A percentile compares a stretch with the other conserved stretches of the same genome.
phyloP scores from a whole-genome alignment of 1,284 basidiomycete species.

The Cryptococcus maquisensis region DNA sequence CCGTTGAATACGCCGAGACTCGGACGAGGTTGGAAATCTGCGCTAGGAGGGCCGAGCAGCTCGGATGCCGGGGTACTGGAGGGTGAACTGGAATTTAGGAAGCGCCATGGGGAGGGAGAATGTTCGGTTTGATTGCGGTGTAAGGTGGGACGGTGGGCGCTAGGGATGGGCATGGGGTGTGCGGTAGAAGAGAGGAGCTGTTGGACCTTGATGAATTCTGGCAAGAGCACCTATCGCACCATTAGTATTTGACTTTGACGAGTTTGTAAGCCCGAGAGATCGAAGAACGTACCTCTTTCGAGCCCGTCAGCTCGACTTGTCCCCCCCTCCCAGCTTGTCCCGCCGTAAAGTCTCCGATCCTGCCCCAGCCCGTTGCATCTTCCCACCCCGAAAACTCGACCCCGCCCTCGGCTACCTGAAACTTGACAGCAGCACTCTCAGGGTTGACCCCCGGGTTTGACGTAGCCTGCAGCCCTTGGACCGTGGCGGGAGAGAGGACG shows the following conservation, averaged over 20 bases:
- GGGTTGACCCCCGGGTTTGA: conserved; percentile 10
- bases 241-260: neutral
- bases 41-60: neutral
- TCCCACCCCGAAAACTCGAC: conserved; percentile 3
- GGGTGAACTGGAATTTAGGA: neutral
- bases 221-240: conserved; percentile 3
- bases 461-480: conserved; percentile 10
- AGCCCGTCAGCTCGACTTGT: conserved; percentile 27
- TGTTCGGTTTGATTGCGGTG: too few species aligned
- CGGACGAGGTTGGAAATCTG: neutral
- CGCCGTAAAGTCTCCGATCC: conserved; percentile 28
- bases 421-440: conserved; percentile 22
- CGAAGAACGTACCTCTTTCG: conserved; percentile 16
- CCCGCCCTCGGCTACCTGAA: conserved; percentile 3
- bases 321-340: conserved; percentile 25
- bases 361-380: conserved; percentile 14
- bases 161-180: neutral
- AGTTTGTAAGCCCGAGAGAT: neutral
- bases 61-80: neutral
- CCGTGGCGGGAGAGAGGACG: conserved; percentile 1
- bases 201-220: conserved; percentile 9
- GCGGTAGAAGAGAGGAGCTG: neutral
- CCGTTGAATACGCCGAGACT: neutral
- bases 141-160: neutral
- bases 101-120: neutral